Percentiles rank a stretch among this genome's conserved stretches.
phyloP scores from a whole-genome alignment of 177 flowering plant species.

The Vitis hybrid region DNA sequence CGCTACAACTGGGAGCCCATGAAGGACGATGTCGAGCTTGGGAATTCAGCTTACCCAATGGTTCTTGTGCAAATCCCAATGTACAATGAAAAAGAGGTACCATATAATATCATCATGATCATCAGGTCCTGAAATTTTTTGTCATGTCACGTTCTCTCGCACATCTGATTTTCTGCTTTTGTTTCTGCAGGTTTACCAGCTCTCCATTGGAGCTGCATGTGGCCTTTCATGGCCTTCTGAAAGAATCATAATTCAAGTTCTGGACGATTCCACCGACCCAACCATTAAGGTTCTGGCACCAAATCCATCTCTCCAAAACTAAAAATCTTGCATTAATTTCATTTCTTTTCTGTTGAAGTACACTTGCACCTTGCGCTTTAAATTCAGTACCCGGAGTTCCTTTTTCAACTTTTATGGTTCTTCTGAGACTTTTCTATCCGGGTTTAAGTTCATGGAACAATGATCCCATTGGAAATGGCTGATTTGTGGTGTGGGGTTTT shows the following conservation, averaged over 20 bases:
- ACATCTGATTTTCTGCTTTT: not conserved
- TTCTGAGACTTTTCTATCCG: too few relatives aligned
- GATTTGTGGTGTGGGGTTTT: not conserved
- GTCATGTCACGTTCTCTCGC: too few relatives aligned
- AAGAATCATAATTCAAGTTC: conserved; percentile 36
- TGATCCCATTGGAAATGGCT: too few relatives aligned
- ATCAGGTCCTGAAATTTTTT: too few relatives aligned
- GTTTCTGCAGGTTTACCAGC: conserved; percentile 28
- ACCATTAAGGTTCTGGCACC: conserved; percentile 22
- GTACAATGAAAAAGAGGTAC: conserved; percentile 44
- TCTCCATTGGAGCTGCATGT: conserved; percentile 43
- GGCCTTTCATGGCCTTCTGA: conserved; percentile 40
- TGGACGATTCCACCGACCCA: conserved; percentile 37
- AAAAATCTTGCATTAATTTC: too few relatives aligned
- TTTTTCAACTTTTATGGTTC: too few relatives aligned
- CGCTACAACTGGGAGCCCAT: conserved; percentile 34
- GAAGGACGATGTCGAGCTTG: conserved; percentile 33
- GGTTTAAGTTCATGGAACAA: too few relatives aligned
- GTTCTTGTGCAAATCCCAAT: conserved; percentile 41
- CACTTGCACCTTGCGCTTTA: too few relatives aligned
- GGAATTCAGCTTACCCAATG: conserved; percentile 29
- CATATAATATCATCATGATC: not conserved
- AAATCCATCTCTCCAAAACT: too few relatives aligned
- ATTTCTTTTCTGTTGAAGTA: too few relatives aligned
- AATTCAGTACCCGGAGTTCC: too few relatives aligned